Conservation (phyloP, 371 early-diverging fungal species). For the Mucor mucedo region DNA sequence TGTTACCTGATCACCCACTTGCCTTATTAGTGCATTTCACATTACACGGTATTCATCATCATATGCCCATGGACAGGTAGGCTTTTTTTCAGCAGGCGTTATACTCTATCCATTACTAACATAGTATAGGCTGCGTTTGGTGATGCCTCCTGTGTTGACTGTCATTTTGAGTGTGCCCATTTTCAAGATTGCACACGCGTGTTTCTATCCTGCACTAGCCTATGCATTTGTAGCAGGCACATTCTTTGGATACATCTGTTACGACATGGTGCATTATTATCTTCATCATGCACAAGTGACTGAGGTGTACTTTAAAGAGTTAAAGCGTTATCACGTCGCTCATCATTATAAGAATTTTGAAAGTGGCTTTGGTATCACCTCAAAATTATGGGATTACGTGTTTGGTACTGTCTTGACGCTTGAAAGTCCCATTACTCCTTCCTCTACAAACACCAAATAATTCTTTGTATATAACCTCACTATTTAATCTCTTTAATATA, state of each 20-base stretch:
- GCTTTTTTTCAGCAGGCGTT: not conserved
- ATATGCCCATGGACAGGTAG: conserved; percentile 93
- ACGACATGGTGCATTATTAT: conserved; percentile 94
- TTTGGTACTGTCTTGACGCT: conserved; percentile 69
- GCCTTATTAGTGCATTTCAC: conserved; percentile 81
- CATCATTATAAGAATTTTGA: conserved; percentile 93
- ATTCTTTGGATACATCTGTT: conserved; percentile 83
- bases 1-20: conserved; percentile 82
- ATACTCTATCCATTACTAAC: not conserved
- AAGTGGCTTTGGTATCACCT: conserved; percentile 91
- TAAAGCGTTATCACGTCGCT: conserved; percentile 93
- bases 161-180: conserved; percentile 69
- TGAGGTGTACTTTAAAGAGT: conserved; percentile 72
- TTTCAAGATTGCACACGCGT: conserved; percentile 51
- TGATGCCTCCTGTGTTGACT: conserved; percentile 94
- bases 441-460: no score
- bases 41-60: conserved; percentile 96
- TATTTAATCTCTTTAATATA: no score
- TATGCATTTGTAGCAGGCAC: conserved; percentile 77
- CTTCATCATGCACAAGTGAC: conserved; percentile 89
- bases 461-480: no score
- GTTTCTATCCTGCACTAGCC: conserved; percentile 58
- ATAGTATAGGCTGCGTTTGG: conserved; percentile 77
- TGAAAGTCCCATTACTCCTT: conserved; percentile 11
- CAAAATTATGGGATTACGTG: conserved; percentile 90